Conservation (phyloP, 257 asterid species). For the Primulina huaijiensis region DNA sequence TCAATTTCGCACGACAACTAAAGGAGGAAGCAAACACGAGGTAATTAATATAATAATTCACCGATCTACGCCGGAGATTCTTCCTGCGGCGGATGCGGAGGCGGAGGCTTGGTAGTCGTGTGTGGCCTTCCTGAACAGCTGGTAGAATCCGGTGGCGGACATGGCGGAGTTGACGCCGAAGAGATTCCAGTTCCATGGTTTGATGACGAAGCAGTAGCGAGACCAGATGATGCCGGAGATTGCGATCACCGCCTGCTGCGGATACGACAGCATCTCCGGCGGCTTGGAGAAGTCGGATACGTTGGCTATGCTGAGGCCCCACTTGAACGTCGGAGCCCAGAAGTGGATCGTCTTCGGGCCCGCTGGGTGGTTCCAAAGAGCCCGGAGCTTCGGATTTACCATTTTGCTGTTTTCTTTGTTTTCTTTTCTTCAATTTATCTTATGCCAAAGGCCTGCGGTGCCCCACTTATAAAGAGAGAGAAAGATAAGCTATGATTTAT, state of each 20-base stretch:
- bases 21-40: too few relatives aligned
- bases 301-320: slow-evolving; percentile 30
- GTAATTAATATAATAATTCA: neutral
- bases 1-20: too few relatives aligned
- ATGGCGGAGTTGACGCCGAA: slow-evolving; percentile 51
- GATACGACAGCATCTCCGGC: slow-evolving; percentile 34
- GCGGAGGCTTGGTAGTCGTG: slow-evolving; percentile 28
- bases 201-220: slow-evolving; percentile 54
- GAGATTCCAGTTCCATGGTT: slow-evolving; percentile 49
- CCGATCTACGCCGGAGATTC: neutral
- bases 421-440: too few relatives aligned
- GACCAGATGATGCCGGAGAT: slow-evolving; percentile 48
- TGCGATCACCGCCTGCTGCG: slow-evolving; percentile 38
- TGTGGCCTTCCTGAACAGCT: slow-evolving; percentile 38
- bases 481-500: too few relatives aligned
- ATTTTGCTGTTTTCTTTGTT: neutral
- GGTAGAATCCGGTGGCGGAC: slow-evolving; percentile 54
- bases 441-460: too few relatives aligned
- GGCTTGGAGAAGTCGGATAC: slow-evolving; percentile 35
- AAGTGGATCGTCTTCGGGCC: slow-evolving; percentile 45
- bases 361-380: slow-evolving; percentile 40
- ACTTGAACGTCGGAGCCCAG: slow-evolving; percentile 47
- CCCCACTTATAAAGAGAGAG: too few relatives aligned
- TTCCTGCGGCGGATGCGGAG: slow-evolving; percentile 7
- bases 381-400: slow-evolving; percentile 14